phyloP scores from a whole-genome alignment of 306 rosid genomes.

The Prunus davidiana region DNA sequence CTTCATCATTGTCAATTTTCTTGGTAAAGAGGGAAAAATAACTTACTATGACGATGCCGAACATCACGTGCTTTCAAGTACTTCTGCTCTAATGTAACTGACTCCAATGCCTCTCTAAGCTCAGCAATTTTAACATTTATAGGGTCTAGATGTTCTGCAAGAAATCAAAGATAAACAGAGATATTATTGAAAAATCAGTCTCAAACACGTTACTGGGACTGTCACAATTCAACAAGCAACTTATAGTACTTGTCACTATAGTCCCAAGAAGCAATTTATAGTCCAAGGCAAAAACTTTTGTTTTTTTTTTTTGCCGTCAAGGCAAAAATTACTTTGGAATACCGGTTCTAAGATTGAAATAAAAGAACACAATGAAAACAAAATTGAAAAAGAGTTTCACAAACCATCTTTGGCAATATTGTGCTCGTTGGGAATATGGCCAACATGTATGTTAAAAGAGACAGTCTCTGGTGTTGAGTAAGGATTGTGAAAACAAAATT shows the following conservation, averaged over 20 bases:
- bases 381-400: conserved; percentile 25
- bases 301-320: background rate
- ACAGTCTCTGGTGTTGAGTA: conserved; percentile 96
- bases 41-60: conserved; percentile 96
- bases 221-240: conserved; percentile 2
- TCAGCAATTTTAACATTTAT: conserved; percentile 98
- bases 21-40: conserved; percentile 17
- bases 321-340: background rate
- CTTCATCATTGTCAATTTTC: background rate
- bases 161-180: conserved; percentile 6
- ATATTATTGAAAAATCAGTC: background rate
- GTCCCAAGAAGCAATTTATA: too few relatives aligned
- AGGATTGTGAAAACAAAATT: conserved; percentile 92
- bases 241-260: background rate
- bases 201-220: background rate
- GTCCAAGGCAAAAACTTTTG: background rate
- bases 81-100: conserved; percentile 92
- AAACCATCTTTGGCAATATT: conserved; percentile 93
- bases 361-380: conserved; percentile 5
- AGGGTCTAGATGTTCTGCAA: conserved; percentile 98
- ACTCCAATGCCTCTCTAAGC: conserved; percentile 91
- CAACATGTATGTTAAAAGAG: conserved; percentile 94
- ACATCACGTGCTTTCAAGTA: conserved; percentile 91
- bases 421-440: conserved; percentile 93
- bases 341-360: background rate